Evolutionary conservation across 805 yeast species (phyloP).

Genomic region (Brettanomyces anomalus): DNA sequence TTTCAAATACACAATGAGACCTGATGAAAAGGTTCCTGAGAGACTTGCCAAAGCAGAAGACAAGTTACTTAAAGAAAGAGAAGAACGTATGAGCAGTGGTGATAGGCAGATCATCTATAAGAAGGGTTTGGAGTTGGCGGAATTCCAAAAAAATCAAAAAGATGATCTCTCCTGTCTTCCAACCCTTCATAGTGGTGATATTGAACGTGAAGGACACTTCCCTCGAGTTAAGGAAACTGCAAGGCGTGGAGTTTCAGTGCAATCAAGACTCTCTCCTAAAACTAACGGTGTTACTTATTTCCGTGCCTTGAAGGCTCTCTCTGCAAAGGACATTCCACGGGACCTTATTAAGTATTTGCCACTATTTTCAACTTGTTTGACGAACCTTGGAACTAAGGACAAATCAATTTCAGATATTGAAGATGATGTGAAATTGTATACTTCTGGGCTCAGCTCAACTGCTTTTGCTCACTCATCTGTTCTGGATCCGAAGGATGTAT

Average conservation of each 20-base stretch:
- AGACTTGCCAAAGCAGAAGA: constrained; percentile 48
- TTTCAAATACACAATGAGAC: constrained; percentile 71
- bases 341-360: constrained; percentile 65
- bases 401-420: constrained; percentile 75
- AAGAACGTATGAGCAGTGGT: constrained; percentile 35
- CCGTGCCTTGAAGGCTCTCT: constrained; percentile 54
- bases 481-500: constrained; percentile 34
- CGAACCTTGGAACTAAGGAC: constrained; percentile 74
- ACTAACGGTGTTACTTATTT: constrained; percentile 80
- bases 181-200: constrained; percentile 64
- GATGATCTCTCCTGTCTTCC: constrained; percentile 81
- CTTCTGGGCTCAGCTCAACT: constrained; percentile 78
- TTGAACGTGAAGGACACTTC: constrained; percentile 46
- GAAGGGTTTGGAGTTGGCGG: constrained; percentile 51
- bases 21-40: constrained; percentile 48
- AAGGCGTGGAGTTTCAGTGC: constrained; percentile 13
- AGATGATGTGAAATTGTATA: constrained; percentile 67
- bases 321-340: constrained; percentile 41
- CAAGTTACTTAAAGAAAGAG: constrained; percentile 35
- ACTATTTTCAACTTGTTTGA: constrained; percentile 67
- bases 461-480: constrained; percentile 51
- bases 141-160: constrained; percentile 47
- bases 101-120: constrained; percentile 52
- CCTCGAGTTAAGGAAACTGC: constrained; percentile 24
- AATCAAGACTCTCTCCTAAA: constrained; percentile 25